A percentile compares a stretch with the other conserved stretches of the same genome.
Evolutionary conservation across 495 filamentous ascomycete species (phyloP).

Genomic region (Trichoderma asperelloides): DNA sequence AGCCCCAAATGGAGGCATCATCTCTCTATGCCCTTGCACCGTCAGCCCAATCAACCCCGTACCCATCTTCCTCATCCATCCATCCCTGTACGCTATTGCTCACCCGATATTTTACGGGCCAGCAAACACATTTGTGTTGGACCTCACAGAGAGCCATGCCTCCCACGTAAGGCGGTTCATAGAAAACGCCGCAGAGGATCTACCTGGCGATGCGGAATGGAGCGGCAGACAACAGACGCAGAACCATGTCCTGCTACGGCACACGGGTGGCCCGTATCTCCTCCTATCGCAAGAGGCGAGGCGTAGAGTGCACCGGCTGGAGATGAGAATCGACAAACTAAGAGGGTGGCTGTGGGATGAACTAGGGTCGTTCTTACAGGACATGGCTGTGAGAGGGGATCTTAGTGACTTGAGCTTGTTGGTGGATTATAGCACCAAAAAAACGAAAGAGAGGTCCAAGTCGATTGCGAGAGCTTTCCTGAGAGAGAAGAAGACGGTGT

Average conservation of each 20-base stretch:
- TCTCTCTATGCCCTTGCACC: not conserved
- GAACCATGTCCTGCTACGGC: not conserved
- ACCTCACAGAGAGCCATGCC: not conserved
- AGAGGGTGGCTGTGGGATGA: conserved; percentile 3
- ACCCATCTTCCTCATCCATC: conserved; percentile 16
- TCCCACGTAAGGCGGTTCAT: not conserved
- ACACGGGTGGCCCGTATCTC: not conserved
- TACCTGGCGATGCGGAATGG: not conserved
- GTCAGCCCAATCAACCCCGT: not conserved
- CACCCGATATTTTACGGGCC: conserved; percentile 19
- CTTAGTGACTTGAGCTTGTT: not conserved
- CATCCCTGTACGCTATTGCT: conserved; percentile 18
- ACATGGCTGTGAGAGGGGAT: conserved; percentile 1
- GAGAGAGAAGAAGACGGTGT: not conserved
- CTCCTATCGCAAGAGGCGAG: not conserved
- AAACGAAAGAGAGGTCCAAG: not conserved
- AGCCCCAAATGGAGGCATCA: not conserved
- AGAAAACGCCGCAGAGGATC: not conserved
- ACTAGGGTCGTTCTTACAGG: not conserved
- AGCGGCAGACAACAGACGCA: not conserved
- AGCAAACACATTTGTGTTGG: conserved; percentile 1
- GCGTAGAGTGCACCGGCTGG: not conserved
- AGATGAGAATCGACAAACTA: not conserved
- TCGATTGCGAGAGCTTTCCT: not conserved
- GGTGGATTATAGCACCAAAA: not conserved